These are phyloP conservation scores for Chrysopogon serrulatus DNA, from an alignment of 176 grass and related monocot genomes.

Conservation along the genomic window DNA sequence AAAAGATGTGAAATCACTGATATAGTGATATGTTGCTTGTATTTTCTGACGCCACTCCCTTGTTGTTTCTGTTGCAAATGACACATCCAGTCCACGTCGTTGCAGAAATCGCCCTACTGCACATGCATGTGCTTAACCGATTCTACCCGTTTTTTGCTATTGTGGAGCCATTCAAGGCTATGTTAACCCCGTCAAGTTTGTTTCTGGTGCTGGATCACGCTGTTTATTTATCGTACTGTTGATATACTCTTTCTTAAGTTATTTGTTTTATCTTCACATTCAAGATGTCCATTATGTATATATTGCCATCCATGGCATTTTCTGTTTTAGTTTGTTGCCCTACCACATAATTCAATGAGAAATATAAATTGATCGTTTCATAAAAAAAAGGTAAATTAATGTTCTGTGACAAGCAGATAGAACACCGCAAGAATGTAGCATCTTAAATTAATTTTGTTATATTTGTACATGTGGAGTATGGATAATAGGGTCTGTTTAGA, in stretches of 20 bases:
- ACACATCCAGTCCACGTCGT: too few relatives aligned
- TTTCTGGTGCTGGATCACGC: too few relatives aligned
- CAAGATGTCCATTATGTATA: not conserved
- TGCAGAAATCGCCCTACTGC: too few relatives aligned
- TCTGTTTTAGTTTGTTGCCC: not conserved
- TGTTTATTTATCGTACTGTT: not conserved
- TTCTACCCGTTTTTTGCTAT: too few relatives aligned
- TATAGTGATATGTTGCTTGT: too few relatives aligned
- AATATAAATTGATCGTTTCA: not conserved
- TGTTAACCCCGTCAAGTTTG: not conserved
- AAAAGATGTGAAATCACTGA: too few relatives aligned
- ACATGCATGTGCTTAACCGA: too few relatives aligned
- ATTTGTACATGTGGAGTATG: not conserved
- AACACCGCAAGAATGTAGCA: not conserved
- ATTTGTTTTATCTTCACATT: not conserved
- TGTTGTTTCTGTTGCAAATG: too few relatives aligned
- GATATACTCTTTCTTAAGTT: too few relatives aligned
- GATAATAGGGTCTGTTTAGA: not conserved
- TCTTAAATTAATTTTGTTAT: not conserved
- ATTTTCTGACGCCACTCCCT: too few relatives aligned
- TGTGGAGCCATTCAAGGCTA: too few relatives aligned
- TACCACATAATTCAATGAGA: not conserved
- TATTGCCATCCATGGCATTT: not conserved
- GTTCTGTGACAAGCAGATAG: not conserved
- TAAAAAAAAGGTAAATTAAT: not conserved